Percentiles rank a stretch among this genome's conserved stretches.
These are phyloP conservation scores for Aspergillus udagawae DNA, from an alignment of 2,329 filamentous ascomycete genomes.

Conservation along the genomic window DNA sequence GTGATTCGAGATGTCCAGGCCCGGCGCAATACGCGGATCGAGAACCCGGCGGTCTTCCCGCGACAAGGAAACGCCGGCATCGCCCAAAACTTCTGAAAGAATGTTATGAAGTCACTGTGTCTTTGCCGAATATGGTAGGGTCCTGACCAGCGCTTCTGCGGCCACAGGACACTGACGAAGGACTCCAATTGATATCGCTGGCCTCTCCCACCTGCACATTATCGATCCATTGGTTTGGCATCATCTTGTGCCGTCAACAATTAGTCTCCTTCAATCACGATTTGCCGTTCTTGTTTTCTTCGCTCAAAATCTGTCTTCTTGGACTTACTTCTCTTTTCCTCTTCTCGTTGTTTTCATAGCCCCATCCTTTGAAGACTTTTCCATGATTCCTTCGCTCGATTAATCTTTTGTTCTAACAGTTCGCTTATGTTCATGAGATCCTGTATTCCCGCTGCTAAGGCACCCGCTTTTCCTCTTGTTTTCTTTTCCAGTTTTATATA, in stretches of 20 bases:
- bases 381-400: neutral
- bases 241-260: neutral
- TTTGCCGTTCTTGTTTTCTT: conserved; percentile 1
- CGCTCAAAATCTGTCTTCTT: neutral
- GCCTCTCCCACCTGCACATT: neutral
- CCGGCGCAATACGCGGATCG: conserved; percentile 88
- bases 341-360: neutral
- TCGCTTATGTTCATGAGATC: neutral
- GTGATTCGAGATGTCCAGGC: conserved; percentile 92
- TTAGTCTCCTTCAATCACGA: neutral
- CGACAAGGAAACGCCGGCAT: conserved; percentile 90
- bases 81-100: conserved; percentile 82
- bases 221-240: neutral
- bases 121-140: neutral
- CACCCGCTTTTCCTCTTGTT: neutral
- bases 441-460: neutral
- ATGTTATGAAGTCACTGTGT: neutral
- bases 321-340: neutral
- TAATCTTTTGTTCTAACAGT: neutral
- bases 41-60: conserved; percentile 82
- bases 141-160: neutral
- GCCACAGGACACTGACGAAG: neutral
- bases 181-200: neutral
- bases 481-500: neutral
- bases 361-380: neutral